Conservation (phyloP, 2,329 filamentous ascomycete species). For the Cytospora piceicola region DNA sequence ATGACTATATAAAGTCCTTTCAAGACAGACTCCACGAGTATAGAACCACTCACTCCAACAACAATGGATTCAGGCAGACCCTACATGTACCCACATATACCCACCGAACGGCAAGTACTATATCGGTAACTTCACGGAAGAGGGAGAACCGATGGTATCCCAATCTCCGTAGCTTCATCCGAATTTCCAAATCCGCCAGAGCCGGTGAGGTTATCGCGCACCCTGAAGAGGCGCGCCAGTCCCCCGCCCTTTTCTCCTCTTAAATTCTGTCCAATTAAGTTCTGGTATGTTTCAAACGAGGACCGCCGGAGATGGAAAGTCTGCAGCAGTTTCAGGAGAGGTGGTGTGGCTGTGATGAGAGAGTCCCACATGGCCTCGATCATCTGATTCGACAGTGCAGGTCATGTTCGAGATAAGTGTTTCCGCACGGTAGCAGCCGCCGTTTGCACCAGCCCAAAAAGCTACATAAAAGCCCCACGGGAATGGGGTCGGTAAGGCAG, state of each 20-base stretch:
- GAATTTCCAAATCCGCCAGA: background rate
- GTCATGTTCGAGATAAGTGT: constrained; percentile 6
- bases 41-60: no score
- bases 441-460: constrained; percentile 1
- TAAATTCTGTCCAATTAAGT: constrained; percentile 3
- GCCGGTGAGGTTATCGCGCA: background rate
- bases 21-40: no score
- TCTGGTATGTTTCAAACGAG: background rate
- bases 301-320: background rate
- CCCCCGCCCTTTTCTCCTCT: no score
- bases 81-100: no score
- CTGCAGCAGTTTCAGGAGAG: background rate
- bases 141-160: background rate
- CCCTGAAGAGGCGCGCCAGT: no score
- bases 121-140: background rate
- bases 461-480: background rate
- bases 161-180: background rate
- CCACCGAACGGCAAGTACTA: background rate
- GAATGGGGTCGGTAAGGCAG: constrained; percentile 6
- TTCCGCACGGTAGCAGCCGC: constrained; percentile 27
- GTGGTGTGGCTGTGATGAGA: constrained; percentile 18
- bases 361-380: constrained; percentile 24
- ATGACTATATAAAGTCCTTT: no score
- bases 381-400: constrained; percentile 29
- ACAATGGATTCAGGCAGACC: no score